Base-by-base conservation (phyloP, 208 protist genomes). In the Wallacemonas sp. region DNA sequence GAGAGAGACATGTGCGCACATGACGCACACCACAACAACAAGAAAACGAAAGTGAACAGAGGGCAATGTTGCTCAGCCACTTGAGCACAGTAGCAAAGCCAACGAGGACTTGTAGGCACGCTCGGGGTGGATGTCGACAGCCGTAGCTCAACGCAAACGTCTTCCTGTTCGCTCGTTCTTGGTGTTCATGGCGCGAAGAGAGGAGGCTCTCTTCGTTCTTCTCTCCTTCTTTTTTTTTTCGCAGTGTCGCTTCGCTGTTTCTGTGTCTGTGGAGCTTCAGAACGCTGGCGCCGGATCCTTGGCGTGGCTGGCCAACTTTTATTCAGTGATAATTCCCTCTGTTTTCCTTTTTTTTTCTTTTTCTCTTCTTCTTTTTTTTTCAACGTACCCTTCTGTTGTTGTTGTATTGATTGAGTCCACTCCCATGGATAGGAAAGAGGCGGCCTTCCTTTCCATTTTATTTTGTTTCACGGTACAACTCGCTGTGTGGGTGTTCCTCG, bases 151-250 rank as follows among this genome's bases (percentile, higher is more conserved):
- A n/a, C n/a, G n/a, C n/a, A n/a, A n/a, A n/a, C n/a, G n/a, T n/a
- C n/a, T n/a, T n/a, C n/a, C n/a, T n/a, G n/a, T n/a, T n/a, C n/a
- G n/a, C n/a, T n/a, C n/a, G n/a, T n/a, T n/a, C n/a, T n/a, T n/a
- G n/a, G n/a, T n/a, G n/a, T n/a, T n/a, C n/a, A n/a, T n/a, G 22
- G 41, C 54, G 24, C 44, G 48, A 33, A 46, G 71, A 55, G 64
- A 42, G 36, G 61, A 27, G 55, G 21, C 30, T 13, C 27, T 19
- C 5, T 3, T 44, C 55, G 41, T n/a, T 58, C 29, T 37, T 0
- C 42, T 48, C 42, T 48, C 22, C 17, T 0, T 48, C 22, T 48
- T 6, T 48, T 6, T 48, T 48, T 10, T 10, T 22, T 48, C 42
- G 6, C 42, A 0, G 17, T 13, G 17, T 48, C 6, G 13, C 42